These are phyloP conservation scores for Coniella lustricola DNA, from an alignment of 2,329 filamentous ascomycete species.

Conservation along the genomic window DNA sequence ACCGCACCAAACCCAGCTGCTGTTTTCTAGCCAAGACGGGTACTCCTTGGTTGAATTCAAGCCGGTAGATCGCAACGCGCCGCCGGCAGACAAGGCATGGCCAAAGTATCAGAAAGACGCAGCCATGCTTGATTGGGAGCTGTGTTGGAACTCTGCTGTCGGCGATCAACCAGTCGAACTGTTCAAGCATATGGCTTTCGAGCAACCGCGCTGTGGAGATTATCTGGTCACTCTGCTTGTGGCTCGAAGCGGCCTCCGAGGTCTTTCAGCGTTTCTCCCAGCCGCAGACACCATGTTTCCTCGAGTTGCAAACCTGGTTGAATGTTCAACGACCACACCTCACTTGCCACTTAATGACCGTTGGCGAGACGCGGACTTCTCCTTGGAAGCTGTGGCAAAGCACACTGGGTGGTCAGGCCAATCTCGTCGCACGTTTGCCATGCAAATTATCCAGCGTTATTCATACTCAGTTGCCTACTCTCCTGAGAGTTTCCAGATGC, in stretches of 20 bases:
- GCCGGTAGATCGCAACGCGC: neutral
- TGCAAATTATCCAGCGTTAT: conserved; percentile 1
- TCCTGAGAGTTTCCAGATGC: conserved; percentile 1
- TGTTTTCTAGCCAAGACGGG: neutral
- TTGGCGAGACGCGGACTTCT: conserved; percentile 1
- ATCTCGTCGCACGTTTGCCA: neutral
- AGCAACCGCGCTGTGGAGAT: neutral
- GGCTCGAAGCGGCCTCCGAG: conserved; percentile 1
- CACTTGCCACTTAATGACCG: neutral
- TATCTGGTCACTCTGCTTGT: neutral
- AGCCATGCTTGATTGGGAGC: neutral
- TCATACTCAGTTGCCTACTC: conserved; percentile 1
- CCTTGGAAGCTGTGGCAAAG: neutral
- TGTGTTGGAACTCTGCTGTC: neutral
- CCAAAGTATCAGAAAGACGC: neutral
- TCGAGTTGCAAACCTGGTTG: neutral
- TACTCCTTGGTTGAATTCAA: neutral
- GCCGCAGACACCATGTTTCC: neutral
- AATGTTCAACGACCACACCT: neutral
- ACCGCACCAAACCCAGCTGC: neutral
- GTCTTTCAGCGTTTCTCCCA: neutral
- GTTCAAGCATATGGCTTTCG: conserved; percentile 2
- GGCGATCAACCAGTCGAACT: neutral
- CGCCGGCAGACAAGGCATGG: neutral
- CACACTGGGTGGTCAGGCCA: neutral